Conservation (phyloP, 257 asterid genomes). For the Linaria vulgaris region DNA sequence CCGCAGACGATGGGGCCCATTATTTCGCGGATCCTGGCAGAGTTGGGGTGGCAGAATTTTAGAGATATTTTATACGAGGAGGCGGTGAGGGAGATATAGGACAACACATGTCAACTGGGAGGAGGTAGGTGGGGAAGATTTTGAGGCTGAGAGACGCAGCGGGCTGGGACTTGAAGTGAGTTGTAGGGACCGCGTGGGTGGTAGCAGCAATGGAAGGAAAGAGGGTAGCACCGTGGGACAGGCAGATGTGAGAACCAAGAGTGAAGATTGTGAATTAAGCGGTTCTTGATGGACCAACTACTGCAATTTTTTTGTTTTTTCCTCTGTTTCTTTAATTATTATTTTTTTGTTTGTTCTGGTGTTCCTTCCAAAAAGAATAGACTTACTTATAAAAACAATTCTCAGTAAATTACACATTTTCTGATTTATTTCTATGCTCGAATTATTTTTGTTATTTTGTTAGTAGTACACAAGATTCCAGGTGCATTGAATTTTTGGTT, state of each 20-base stretch:
- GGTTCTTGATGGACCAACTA: conserved; percentile 81
- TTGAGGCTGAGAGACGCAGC: conserved; percentile 55
- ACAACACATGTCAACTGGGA: conserved; percentile 67
- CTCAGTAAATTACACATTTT: too few species aligned
- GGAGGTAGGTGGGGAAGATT: conserved; percentile 69
- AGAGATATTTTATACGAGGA: conserved; percentile 53
- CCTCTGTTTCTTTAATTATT: too few species aligned
- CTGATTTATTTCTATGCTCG: too few species aligned
- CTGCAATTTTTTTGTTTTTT: too few species aligned
- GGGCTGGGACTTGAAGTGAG: conserved; percentile 76
- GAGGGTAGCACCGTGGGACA: conserved; percentile 53
- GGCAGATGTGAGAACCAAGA: conserved; percentile 68
- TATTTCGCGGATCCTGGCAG: conserved; percentile 50
- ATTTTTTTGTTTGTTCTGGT: too few species aligned
- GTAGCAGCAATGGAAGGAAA: conserved; percentile 46
- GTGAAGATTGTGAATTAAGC: conserved; percentile 81
- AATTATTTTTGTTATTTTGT: too few species aligned
- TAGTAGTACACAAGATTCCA: too few species aligned
- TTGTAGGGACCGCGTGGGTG: conserved; percentile 69
- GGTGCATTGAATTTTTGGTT: too few species aligned
- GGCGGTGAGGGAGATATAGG: conserved; percentile 70
- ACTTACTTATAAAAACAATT: too few species aligned
- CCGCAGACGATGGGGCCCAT: conserved; percentile 80
- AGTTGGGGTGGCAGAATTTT: conserved; percentile 86
- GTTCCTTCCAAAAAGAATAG: too few species aligned